Evolutionary conservation across 2,329 filamentous ascomycete genomes (phyloP).

Genomic region (Cercospora sp.): DNA sequence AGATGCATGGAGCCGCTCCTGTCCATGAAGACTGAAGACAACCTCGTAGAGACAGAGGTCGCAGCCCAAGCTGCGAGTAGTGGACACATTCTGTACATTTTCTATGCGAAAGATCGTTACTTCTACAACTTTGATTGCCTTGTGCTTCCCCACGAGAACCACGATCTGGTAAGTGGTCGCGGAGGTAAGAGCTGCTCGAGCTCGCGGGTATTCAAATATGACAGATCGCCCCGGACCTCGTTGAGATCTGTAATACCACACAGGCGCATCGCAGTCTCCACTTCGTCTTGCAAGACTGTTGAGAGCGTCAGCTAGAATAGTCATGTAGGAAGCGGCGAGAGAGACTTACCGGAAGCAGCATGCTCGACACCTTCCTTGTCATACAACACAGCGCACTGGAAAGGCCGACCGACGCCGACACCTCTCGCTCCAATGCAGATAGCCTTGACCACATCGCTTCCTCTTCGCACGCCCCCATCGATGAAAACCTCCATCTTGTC

Average conservation of each 20-base stretch:
- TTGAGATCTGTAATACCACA: constrained; percentile 63
- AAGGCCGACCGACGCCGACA: constrained; percentile 62
- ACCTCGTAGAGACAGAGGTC: background rate
- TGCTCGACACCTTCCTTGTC: constrained; percentile 56
- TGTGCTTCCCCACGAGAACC: constrained; percentile 23
- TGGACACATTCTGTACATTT: background rate
- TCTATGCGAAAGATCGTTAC: background rate
- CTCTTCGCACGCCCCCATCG: constrained; percentile 64
- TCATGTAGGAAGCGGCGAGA: background rate
- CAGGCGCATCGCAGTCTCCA: constrained; percentile 66
- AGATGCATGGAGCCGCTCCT: background rate
- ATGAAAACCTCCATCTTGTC: constrained; percentile 62
- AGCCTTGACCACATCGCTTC: constrained; percentile 68
- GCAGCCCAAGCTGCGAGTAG: background rate
- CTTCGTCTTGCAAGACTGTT: constrained; percentile 55
- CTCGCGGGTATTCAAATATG: constrained; percentile 54
- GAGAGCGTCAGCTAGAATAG: background rate
- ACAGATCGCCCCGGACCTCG: constrained; percentile 61
- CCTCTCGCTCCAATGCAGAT: constrained; percentile 64
- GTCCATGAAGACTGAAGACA: background rate
- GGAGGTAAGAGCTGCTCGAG: constrained; percentile 54
- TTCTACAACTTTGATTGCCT: constrained; percentile 27
- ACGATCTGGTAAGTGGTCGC: constrained; percentile 19
- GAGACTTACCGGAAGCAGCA: constrained; percentile 55
- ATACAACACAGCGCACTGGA: constrained; percentile 62